A percentile compares a stretch with the other conserved stretches of the same genome.
Conservation (phyloP, 2,329 filamentous ascomycete genomes). For the Paecilomyces variotii region DNA sequence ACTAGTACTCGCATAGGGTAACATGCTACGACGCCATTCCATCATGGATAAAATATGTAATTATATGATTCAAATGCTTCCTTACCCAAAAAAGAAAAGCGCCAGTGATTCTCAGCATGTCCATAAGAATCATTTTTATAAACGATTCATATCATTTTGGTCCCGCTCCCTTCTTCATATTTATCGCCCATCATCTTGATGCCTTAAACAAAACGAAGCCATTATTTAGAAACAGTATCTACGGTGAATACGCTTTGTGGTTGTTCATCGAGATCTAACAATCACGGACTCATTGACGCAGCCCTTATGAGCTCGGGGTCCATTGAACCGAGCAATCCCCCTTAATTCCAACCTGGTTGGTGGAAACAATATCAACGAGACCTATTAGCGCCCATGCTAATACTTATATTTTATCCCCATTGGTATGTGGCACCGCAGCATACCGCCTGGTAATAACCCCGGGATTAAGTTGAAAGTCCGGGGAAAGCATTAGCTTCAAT, state of each 20-base stretch:
- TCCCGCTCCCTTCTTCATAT: too few species aligned
- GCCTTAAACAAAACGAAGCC: too few species aligned
- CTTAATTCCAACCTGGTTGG: neutral
- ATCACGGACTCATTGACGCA: too few species aligned
- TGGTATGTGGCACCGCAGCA: neutral
- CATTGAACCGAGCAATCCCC: neutral
- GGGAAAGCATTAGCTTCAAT: neutral
- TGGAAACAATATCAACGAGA: neutral
- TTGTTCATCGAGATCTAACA: too few species aligned
- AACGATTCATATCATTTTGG: too few species aligned
- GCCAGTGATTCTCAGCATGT: too few species aligned
- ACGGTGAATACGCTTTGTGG: too few species aligned
- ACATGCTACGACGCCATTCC: neutral
- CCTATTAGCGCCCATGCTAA: neutral
- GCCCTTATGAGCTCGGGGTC: neutral
- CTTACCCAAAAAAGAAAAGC: too few species aligned
- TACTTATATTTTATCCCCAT: neutral
- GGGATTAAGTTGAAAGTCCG: neutral
- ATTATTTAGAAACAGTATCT: too few species aligned
- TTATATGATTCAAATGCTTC: neutral
- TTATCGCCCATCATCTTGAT: too few species aligned
- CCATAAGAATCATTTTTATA: too few species aligned
- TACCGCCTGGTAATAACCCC: neutral
- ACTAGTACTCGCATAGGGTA: neutral
- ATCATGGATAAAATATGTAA: neutral